phyloP scores from a whole-genome alignment of 2,329 filamentous ascomycete species.

The Apiospora arundinis region DNA sequence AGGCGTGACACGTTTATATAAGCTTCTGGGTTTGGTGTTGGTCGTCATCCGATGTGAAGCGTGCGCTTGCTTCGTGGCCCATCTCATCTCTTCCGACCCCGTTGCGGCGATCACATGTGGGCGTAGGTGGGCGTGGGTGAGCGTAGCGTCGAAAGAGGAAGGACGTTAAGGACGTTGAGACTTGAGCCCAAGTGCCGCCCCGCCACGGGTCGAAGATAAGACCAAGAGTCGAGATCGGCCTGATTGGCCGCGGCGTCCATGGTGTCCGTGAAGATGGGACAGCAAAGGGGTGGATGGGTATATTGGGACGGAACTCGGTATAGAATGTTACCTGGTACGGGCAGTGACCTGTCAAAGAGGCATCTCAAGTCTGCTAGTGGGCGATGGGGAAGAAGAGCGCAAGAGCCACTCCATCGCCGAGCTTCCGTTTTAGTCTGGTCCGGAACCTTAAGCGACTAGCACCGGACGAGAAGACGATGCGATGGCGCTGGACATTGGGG shows the following conservation, averaged over 20 bases:
- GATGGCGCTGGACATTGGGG: neutral
- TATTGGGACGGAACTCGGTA: conserved; percentile 3
- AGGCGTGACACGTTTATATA: conserved; percentile 18
- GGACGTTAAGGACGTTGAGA: neutral
- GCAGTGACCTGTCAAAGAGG: neutral
- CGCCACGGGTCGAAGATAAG: conserved; percentile 6
- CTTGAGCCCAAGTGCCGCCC: neutral
- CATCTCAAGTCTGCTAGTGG: neutral
- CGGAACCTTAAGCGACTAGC: conserved; percentile 14
- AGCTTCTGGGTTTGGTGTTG: conserved; percentile 12
- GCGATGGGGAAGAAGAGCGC: neutral
- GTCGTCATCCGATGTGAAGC: neutral
- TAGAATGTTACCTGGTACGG: conserved; percentile 6
- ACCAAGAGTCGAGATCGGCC: neutral
- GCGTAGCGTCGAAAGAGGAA: conserved; percentile 16
- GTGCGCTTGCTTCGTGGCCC: neutral
- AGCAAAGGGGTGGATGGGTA: neutral
- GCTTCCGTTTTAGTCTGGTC: conserved; percentile 18
- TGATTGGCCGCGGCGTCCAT: neutral
- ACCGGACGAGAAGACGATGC: neutral
- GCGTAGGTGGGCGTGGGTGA: too few relatives aligned
- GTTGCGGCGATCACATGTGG: neutral
- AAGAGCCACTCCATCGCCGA: conserved; percentile 1
- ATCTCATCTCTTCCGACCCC: neutral
- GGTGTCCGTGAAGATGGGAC: neutral